Base-by-base conservation (phyloP, 257 asterid genomes). In the Plantago ovata region DNA sequence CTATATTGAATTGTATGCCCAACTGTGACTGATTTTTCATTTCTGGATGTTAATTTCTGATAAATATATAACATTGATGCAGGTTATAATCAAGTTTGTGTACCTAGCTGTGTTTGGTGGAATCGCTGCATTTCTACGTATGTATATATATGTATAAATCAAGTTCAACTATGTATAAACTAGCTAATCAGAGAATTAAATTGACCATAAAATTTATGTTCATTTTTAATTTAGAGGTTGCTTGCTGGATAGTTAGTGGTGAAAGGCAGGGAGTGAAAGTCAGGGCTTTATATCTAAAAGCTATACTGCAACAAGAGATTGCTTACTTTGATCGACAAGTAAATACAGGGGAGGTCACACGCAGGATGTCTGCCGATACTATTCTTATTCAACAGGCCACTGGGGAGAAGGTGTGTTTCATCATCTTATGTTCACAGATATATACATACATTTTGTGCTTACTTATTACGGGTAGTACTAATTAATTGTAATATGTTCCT, bases 191-290 rank as follows among this genome's bases (percentile, higher is more conserved):
- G n/a, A n/a, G n/a, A n/a, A n/a, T n/a, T n/a, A n/a, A n/a, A n/a
- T n/a, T n/a, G n/a, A n/a, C n/a, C n/a, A n/a, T n/a, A n/a, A n/a
- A n/a, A n/a, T n/a, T n/a, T n/a, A n/a, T n/a, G 10, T n/a, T n/a
- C n/a, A n/a, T n/a, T n/a, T n/a, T n/a, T n/a, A n/a, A 4, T 46
- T 7, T 48, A 91, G 96, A 91, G 95, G 98, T 92, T 77, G 91
- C 91, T 11, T 92, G 94, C 70, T 92, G 98, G 98, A 92, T 92
- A 97, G 74, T 88, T 33, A 75, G 83, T 9, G 98, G 98, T 48
- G 98, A 92, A 57, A 77, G 98, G 52, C 98, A 92, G 78, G 95
- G 97, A 1, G 88, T 91, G 9, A 84, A 89, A 46, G 88, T 92
- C 88, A 85, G 98, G 72, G 84, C 84, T 89, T 86, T 94, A 3